Conservation (phyloP, 495 filamentous ascomycete species). For the Chaetomium fimeti region DNA sequence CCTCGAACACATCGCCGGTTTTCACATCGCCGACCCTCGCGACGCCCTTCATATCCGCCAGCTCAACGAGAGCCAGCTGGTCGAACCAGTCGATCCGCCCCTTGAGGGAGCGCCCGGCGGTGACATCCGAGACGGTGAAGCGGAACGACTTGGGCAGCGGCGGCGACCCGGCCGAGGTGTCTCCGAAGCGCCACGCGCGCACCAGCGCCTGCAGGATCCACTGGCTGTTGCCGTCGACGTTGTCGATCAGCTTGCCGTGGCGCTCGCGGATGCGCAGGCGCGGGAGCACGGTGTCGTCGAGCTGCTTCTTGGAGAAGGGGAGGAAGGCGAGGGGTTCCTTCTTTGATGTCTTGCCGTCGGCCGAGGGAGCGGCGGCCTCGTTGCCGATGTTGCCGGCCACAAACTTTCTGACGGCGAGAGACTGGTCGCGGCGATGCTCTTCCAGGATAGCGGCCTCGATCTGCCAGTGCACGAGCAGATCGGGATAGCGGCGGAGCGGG, state of each 20-base stretch:
- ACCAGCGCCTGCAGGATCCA: constrained; percentile 71
- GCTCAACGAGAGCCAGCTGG: constrained; percentile 32
- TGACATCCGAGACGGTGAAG: constrained; percentile 45
- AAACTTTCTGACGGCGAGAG: constrained; percentile 44
- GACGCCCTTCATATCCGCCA: constrained; percentile 35
- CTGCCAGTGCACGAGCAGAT: constrained; percentile 88
- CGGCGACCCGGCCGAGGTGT: constrained; percentile 30
- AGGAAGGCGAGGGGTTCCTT: constrained; percentile 40
- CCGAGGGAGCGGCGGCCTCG: too few species aligned
- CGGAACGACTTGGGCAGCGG: constrained; percentile 61
- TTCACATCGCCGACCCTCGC: constrained; percentile 37
- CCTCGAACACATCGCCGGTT: constrained; percentile 57
- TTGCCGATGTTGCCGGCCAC: neutral
- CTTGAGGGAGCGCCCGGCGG: constrained; percentile 16
- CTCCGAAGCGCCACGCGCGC: constrained; percentile 72
- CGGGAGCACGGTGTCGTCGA: constrained; percentile 55
- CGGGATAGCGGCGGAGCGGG: constrained; percentile 78
- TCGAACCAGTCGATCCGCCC: constrained; percentile 46
- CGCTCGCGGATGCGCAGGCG: constrained; percentile 52
- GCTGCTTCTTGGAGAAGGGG: constrained; percentile 58
- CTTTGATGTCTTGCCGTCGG: neutral
- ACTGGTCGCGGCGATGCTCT: constrained; percentile 57
- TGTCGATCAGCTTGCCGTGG: constrained; percentile 34
- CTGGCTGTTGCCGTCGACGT: constrained; percentile 36
- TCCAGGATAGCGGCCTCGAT: constrained; percentile 77